phyloP scores from a whole-genome alignment of 495 filamentous ascomycete genomes.

The Xylaria castorea region DNA sequence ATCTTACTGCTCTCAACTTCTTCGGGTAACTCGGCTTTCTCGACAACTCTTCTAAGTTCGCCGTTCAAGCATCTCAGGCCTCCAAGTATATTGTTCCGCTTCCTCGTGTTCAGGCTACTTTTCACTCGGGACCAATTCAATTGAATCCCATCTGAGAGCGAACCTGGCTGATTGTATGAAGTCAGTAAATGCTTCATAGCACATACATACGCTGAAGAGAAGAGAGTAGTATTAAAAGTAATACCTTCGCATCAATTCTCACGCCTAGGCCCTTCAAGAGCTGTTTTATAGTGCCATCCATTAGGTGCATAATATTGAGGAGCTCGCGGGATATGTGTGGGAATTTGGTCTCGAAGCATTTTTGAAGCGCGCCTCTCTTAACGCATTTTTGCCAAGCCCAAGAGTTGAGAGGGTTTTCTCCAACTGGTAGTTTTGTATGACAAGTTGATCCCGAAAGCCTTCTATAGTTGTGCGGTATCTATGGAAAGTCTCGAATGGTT shows the following conservation, averaged over 20 bases:
- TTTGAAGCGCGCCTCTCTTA: neutral
- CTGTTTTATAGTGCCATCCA: neutral
- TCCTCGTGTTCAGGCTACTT: constrained; percentile 1
- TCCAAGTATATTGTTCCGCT: constrained; percentile 1
- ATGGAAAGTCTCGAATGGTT: neutral
- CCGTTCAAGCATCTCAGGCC: neutral
- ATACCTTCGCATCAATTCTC: constrained; percentile 5
- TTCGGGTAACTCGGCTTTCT: constrained; percentile 7
- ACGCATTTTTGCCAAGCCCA: constrained; percentile 8
- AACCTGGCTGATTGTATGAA: neutral
- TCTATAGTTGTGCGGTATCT: constrained; percentile 1
- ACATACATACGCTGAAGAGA: neutral
- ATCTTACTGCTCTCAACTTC: constrained; percentile 9
- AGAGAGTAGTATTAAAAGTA: neutral
- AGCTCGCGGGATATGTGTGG: constrained; percentile 16
- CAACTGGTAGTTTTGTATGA: constrained; percentile 11
- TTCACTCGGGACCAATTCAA: constrained; percentile 8
- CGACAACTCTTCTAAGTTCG: constrained; percentile 2
- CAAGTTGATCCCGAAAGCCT: neutral
- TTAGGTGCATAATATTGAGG: neutral
- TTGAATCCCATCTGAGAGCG: neutral
- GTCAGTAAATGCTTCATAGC: neutral
- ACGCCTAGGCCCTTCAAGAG: neutral
- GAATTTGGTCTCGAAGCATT: constrained; percentile 1
- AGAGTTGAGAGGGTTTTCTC: constrained; percentile 10